Evolutionary conservation across 352 stramenopile species (phyloP).

Genomic region (Pythium dissotocum): DNA sequence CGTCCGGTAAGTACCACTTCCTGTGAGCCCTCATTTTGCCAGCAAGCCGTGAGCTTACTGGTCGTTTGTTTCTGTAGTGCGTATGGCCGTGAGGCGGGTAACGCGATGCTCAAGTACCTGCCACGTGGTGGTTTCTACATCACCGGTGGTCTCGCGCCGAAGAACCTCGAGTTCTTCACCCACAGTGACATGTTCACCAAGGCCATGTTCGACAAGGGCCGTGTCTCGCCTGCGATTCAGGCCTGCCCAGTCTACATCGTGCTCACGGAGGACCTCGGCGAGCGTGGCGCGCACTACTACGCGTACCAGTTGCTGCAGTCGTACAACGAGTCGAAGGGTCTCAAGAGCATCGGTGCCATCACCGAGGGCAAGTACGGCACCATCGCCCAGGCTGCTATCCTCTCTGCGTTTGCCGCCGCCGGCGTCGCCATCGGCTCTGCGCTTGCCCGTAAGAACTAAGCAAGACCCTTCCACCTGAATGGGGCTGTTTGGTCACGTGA

Average conservation of each 20-base stretch:
- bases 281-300: constrained; percentile 89
- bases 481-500: constrained; percentile 12
- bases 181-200: constrained; percentile 80
- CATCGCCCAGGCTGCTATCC: constrained; percentile 23
- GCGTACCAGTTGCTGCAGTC: constrained; percentile 75
- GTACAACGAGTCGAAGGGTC: constrained; percentile 47
- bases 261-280: constrained; percentile 89
- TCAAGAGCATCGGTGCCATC: constrained; percentile 34
- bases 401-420: constrained; percentile 27
- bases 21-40: background rate
- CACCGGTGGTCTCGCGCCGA: constrained; percentile 95
- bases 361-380: constrained; percentile 27
- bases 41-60: background rate
- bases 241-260: constrained; percentile 88
- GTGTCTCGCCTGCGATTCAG: constrained; percentile 76
- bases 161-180: constrained; percentile 95
- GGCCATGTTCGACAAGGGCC: constrained; percentile 88
- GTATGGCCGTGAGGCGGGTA: constrained; percentile 95
- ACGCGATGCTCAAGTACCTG: constrained; percentile 94
- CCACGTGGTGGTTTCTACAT: constrained; percentile 97
- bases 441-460: constrained; percentile 29
- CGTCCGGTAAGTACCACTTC: constrained; percentile 65
- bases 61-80: constrained; percentile 38
- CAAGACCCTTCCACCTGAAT: background rate
- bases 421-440: constrained; percentile 28